A percentile compares a stretch with the other conserved stretches of the same genome.
Evolutionary conservation across 257 asterid genomes (phyloP).

Genomic region (Rhazya stricta): DNA sequence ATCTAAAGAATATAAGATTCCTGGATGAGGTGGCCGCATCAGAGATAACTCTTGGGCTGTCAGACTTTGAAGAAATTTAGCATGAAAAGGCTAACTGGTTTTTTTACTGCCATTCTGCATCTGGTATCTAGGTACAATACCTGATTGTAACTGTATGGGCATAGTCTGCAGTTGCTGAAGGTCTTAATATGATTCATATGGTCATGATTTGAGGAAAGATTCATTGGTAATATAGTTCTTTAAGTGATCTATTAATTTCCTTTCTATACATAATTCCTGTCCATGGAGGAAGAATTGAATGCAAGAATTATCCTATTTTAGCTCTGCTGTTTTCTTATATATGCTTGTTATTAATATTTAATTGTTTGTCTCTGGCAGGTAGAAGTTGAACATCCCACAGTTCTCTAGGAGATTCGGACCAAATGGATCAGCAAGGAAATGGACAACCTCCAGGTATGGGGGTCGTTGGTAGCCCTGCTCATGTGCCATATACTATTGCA

Average conservation of each 20-base stretch:
- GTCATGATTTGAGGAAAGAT: not conserved
- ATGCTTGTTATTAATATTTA: not conserved
- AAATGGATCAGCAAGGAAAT: constrained; percentile 90
- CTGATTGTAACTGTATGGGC: not conserved
- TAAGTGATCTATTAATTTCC: not conserved
- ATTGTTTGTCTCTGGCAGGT: constrained; percentile 7
- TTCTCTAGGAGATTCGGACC: constrained; percentile 15
- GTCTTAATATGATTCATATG: not conserved
- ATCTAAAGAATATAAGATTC: not conserved
- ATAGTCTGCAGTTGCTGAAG: not conserved
- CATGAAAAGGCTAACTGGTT: not conserved
- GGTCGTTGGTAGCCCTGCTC: constrained; percentile 55
- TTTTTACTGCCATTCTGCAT: not conserved
- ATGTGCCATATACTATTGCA: constrained; percentile 55
- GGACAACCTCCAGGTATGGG: constrained; percentile 74
- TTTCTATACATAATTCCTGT: not conserved
- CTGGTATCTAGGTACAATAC: not conserved
- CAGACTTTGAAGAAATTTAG: not conserved
- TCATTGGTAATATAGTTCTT: not conserved
- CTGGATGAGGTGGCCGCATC: not conserved
- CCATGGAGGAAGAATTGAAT: not conserved
- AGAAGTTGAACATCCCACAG: constrained; percentile 13
- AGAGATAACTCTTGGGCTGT: not conserved
- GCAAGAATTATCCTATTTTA: not conserved
- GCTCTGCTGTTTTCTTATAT: not conserved